A percentile compares a stretch with the other conserved stretches of the same genome.
Conservation (phyloP, 1,139 yeast species). For the Sugiyamaella castrensis region DNA sequence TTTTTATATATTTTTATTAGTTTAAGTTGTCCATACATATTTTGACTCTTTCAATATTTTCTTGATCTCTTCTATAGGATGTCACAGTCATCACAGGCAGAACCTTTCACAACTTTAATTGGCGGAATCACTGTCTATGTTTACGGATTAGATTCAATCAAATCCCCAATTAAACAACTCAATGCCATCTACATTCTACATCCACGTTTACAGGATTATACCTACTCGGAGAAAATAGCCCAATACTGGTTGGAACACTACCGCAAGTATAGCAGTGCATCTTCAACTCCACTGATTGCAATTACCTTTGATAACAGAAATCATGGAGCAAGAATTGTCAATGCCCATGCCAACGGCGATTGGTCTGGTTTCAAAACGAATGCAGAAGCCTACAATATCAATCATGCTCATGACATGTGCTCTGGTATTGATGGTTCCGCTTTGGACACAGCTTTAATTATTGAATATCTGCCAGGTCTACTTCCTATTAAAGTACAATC, state of each 20-base stretch:
- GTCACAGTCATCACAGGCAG: no score
- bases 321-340: slow-evolving; percentile 53
- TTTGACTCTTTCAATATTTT: no score
- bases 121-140: slow-evolving; percentile 31
- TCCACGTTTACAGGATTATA: slow-evolving; percentile 27
- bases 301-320: slow-evolving; percentile 59
- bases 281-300: slow-evolving; percentile 36
- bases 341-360: slow-evolving; percentile 39
- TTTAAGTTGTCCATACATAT: no score
- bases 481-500: slow-evolving; percentile 26
- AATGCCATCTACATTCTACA: slow-evolving; percentile 29
- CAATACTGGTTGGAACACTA: slow-evolving; percentile 22
- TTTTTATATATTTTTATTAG: no score
- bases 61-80: no score
- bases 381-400: slow-evolving; percentile 33
- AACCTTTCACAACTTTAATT: slow-evolving; percentile 8
- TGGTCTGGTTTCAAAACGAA: slow-evolving; percentile 44
- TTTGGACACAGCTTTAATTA: slow-evolving; percentile 47
- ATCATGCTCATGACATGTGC: slow-evolving; percentile 55
- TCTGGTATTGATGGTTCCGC: slow-evolving; percentile 52
- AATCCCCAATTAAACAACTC: slow-evolving; percentile 14
- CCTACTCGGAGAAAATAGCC: slow-evolving; percentile 23
- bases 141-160: slow-evolving; percentile 27
- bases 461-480: slow-evolving; percentile 49
- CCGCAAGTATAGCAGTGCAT: neutral